phyloP scores from a whole-genome alignment of 306 rosid species.

The Glycine tomentella region DNA sequence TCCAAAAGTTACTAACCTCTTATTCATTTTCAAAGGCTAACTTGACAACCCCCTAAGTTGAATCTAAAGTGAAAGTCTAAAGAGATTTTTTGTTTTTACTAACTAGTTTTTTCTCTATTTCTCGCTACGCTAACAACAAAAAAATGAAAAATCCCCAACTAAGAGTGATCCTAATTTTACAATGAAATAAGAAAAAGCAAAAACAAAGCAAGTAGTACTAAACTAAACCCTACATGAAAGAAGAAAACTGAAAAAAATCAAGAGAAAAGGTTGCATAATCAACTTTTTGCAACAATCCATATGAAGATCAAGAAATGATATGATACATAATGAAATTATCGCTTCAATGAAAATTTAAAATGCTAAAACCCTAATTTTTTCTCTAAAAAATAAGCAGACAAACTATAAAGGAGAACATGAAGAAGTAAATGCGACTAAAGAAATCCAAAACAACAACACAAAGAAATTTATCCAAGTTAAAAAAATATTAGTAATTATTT shows the following conservation, averaged over 20 bases:
- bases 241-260: neutral
- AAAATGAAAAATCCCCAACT: neutral
- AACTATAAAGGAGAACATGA: neutral
- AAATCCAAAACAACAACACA: neutral
- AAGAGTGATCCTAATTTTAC: neutral
- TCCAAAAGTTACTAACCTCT: too few relatives aligned
- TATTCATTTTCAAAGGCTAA: too few relatives aligned
- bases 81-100: neutral
- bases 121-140: neutral
- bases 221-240: neutral
- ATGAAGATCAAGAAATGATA: neutral
- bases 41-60: too few relatives aligned
- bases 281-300: neutral
- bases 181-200: neutral
- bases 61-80: too few relatives aligned
- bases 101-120: neutral
- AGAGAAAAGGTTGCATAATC: too few relatives aligned
- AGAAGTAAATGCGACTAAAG: neutral
- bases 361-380: constrained; percentile 33
- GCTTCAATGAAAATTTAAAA: neutral
- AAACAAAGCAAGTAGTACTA: neutral
- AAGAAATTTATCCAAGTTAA: neutral
- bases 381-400: neutral
- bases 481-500: neutral
- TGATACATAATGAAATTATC: neutral